Evolutionary conservation across 2,329 filamentous ascomycete species (phyloP).

Genomic region (Aureobasidium sp.): DNA sequence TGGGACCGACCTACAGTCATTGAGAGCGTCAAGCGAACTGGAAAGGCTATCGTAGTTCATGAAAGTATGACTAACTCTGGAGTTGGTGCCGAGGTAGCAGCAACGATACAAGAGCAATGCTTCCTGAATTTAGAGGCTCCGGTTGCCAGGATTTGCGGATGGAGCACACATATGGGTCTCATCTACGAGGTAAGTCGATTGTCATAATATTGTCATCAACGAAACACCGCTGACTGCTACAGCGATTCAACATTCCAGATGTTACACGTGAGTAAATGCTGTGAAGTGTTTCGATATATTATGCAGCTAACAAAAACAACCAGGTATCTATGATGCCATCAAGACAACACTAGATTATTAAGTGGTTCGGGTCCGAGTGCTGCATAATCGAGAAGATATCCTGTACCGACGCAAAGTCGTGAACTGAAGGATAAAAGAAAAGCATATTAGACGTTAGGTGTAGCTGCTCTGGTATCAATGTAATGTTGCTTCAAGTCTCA

Average conservation of each 20-base stretch:
- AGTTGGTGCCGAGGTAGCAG: constrained; percentile 81
- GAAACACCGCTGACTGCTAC: neutral
- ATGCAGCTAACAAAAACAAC: neutral
- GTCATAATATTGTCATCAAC: neutral
- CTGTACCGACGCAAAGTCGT: neutral
- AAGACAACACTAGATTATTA: constrained; percentile 41
- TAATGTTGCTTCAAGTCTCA: neutral
- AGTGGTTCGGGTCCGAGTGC: neutral
- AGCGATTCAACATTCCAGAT: constrained; percentile 62
- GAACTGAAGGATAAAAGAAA: neutral
- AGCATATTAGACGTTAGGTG: constrained; percentile 1
- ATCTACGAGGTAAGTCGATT: constrained; percentile 54
- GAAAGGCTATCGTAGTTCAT: constrained; percentile 79
- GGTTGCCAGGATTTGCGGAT: constrained; percentile 78
- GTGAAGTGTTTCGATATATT: neutral
- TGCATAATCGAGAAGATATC: too few species aligned
- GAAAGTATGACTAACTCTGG: constrained; percentile 89
- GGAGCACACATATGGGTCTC: constrained; percentile 76
- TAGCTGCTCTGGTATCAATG: neutral
- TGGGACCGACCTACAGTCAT: constrained; percentile 82
- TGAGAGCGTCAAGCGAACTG: constrained; percentile 79
- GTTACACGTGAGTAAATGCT: constrained; percentile 65
- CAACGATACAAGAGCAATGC: constrained; percentile 79
- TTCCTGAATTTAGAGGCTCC: constrained; percentile 81
- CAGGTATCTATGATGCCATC: constrained; percentile 45